These are phyloP conservation scores for Fusarium nelsonii DNA, from an alignment of 2,329 filamentous ascomycete species.

Conservation along the genomic window DNA sequence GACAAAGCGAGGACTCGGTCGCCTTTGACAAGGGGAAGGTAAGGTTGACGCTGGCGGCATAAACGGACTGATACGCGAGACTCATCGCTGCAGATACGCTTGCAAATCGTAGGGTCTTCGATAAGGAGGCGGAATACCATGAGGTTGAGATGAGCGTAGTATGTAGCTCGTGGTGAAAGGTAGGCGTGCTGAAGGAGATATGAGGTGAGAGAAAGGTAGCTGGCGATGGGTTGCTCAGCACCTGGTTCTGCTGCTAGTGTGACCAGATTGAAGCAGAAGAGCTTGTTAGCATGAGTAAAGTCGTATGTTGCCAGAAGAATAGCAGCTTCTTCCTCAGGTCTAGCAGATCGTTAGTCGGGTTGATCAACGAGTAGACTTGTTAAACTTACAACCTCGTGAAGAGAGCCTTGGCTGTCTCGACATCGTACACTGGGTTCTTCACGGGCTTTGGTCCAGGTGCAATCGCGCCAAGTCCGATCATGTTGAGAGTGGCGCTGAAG, in stretches of 20 bases:
- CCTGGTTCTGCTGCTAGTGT: constrained; percentile 70
- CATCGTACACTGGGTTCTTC: constrained; percentile 71
- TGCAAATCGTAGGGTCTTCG: constrained; percentile 85
- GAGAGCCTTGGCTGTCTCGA: constrained; percentile 83
- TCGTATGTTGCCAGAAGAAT: constrained; percentile 90
- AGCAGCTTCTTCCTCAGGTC: constrained; percentile 82
- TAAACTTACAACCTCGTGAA: constrained; percentile 80
- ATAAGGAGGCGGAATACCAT: constrained; percentile 88
- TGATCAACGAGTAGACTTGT: fast-evolving
- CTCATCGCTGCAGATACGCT: constrained; percentile 85
- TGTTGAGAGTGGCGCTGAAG: constrained; percentile 80
- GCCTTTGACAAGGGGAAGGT: constrained; percentile 78
- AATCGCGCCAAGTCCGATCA: constrained; percentile 85
- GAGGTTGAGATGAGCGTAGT: constrained; percentile 87
- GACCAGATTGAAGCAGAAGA: constrained; percentile 90
- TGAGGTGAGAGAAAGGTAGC: constrained; percentile 88
- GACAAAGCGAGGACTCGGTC: constrained; percentile 80
- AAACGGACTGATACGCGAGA: constrained; percentile 80
- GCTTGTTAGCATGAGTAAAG: constrained; percentile 92
- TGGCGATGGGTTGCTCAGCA: constrained; percentile 79
- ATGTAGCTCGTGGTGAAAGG: constrained; percentile 79
- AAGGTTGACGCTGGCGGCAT: constrained; percentile 89
- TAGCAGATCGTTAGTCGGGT: constrained; percentile 52
- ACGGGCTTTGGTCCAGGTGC: constrained; percentile 75
- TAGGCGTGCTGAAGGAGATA: constrained; percentile 96